These are phyloP conservation scores for Penicillium sp. DNA, from an alignment of 2,329 filamentous ascomycete species.

Conservation along the genomic window DNA sequence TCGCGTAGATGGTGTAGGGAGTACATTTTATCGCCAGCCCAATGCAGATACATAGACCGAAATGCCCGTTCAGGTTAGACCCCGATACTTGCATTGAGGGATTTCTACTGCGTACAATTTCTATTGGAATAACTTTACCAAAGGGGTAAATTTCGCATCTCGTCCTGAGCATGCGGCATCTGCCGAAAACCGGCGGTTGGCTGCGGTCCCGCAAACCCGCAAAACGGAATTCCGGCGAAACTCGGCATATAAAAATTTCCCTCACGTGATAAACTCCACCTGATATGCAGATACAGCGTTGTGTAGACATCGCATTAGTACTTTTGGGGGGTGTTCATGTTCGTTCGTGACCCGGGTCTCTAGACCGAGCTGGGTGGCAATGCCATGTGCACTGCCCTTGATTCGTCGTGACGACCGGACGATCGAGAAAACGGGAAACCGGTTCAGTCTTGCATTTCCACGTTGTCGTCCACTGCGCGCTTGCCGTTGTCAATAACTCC, in stretches of 20 bases:
- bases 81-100: constrained; percentile 21
- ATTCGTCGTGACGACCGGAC: neutral
- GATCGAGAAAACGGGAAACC: neutral
- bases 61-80: constrained; percentile 21
- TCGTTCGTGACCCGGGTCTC: neutral
- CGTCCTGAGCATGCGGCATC: constrained; percentile 13
- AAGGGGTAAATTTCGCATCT: constrained; percentile 27
- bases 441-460: constrained; percentile 43
- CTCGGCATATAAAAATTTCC: constrained; percentile 28
- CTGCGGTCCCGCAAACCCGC: constrained; percentile 27
- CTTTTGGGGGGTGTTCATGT: neutral
- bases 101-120: constrained; percentile 27
- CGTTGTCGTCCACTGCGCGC: constrained; percentile 29
- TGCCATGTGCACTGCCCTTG: neutral
- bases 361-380: neutral
- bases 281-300: neutral
- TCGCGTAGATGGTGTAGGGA: constrained; percentile 1
- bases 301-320: neutral
- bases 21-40: constrained; percentile 3
- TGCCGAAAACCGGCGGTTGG: constrained; percentile 30
- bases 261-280: constrained; percentile 23
- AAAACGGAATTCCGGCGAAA: constrained; percentile 22
- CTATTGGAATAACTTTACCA: constrained; percentile 24
- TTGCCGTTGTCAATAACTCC: constrained; percentile 60
- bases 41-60: constrained; percentile 18